A percentile compares a stretch with the other conserved stretches of the same genome.
These are phyloP conservation scores for Euphorbia celastroides DNA, from an alignment of 441 rosid species.

Conservation along the genomic window DNA sequence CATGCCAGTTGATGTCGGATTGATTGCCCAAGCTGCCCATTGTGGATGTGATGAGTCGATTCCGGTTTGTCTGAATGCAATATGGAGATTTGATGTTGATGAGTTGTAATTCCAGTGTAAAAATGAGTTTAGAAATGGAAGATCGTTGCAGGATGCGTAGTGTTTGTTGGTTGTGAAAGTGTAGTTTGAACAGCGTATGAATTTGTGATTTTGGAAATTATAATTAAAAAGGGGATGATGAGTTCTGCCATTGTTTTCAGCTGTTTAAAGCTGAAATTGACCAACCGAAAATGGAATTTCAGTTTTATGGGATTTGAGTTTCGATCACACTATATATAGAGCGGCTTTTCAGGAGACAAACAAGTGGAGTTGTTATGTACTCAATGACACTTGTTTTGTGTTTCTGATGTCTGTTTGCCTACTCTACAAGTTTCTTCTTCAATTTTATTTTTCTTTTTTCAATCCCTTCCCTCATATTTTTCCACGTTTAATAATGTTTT, in stretches of 20 bases:
- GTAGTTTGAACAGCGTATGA: constrained; percentile 50
- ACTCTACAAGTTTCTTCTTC: background rate
- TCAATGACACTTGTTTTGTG: background rate
- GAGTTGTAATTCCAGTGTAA: constrained; percentile 67
- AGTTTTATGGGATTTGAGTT: background rate
- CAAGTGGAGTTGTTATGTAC: background rate
- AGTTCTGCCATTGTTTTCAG: constrained; percentile 15
- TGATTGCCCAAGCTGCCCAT: constrained; percentile 90
- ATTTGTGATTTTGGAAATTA: constrained; percentile 19
- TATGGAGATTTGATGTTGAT: constrained; percentile 41
- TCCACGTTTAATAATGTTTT: no score
- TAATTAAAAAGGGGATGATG: constrained; percentile 27
- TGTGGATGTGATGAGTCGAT: constrained; percentile 33
- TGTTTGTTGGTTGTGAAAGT: constrained; percentile 49
- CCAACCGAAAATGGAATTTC: no score
- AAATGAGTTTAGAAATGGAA: constrained; percentile 58
- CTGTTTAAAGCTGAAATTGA: no score
- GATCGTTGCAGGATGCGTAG: constrained; percentile 61
- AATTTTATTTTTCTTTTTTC: background rate
- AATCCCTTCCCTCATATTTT: background rate
- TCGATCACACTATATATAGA: background rate
- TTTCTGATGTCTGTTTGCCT: background rate
- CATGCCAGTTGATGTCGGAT: constrained; percentile 63
- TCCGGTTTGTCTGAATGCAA: constrained; percentile 65
- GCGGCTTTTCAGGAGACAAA: background rate